A percentile compares a stretch with the other conserved stretches of the same genome.
phyloP scores from a whole-genome alignment of 805 yeast genomes.

The Hanseniaspora vineae region DNA sequence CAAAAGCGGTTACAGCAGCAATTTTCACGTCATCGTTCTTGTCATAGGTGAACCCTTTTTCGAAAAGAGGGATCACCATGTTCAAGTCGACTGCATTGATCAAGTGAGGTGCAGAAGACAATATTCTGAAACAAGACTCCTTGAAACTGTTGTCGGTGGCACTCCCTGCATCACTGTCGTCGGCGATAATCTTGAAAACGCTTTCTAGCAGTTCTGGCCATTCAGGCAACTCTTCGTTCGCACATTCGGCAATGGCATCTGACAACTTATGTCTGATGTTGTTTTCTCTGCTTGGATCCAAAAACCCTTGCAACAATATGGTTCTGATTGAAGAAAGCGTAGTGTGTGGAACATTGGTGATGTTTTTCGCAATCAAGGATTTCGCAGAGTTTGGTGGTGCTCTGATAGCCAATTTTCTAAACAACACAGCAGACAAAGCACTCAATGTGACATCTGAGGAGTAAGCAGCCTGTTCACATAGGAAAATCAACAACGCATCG shows the following conservation, averaged over 20 bases:
- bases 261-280: slow-evolving; percentile 82
- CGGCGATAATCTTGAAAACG: slow-evolving; percentile 34
- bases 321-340: slow-evolving; percentile 51
- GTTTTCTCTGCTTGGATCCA: slow-evolving; percentile 44
- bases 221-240: slow-evolving; percentile 46
- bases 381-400: slow-evolving; percentile 49
- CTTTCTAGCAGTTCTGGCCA: slow-evolving; percentile 79
- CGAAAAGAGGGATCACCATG: slow-evolving; percentile 56
- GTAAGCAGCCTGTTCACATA: slow-evolving; percentile 64
- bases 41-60: slow-evolving; percentile 43
- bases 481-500: slow-evolving; percentile 57
- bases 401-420: slow-evolving; percentile 73
- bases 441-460: slow-evolving; percentile 49
- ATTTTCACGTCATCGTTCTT: slow-evolving; percentile 72
- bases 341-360: slow-evolving; percentile 51
- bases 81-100: slow-evolving; percentile 46
- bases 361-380: slow-evolving; percentile 61
- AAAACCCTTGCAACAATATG: slow-evolving; percentile 61
- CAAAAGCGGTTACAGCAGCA: slow-evolving; percentile 86
- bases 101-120: slow-evolving; percentile 71
- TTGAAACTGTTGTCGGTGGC: slow-evolving; percentile 51
- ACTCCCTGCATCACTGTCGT: slow-evolving; percentile 13
- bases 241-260: slow-evolving; percentile 89
- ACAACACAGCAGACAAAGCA: slow-evolving; percentile 75
- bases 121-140: slow-evolving; percentile 84